Evolutionary conservation across 345 rosid species (phyloP).

Genomic region (Eucalyptus rudis): DNA sequence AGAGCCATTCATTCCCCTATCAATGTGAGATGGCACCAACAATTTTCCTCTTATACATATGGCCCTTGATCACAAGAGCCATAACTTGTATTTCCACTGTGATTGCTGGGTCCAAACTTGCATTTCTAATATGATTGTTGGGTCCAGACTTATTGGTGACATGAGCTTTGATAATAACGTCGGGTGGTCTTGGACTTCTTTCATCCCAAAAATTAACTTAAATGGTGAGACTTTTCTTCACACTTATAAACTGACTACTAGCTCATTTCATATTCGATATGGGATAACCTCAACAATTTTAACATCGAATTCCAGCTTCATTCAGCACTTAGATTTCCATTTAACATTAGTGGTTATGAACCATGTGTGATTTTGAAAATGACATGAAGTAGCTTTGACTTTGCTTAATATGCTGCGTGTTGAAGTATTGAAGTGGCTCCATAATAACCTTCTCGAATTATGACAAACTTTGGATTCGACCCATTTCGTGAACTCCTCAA

Average conservation of each 20-base stretch:
- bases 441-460: background rate
- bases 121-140: background rate
- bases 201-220: too few species aligned
- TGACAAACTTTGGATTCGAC: background rate
- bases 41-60: background rate
- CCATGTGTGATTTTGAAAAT: background rate
- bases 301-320: background rate
- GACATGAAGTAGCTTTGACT: background rate
- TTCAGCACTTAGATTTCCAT: background rate
- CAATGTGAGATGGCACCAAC: too few species aligned
- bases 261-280: too few species aligned
- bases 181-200: fast-evolving
- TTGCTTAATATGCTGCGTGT: background rate
- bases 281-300: background rate
- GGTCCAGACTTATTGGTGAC: background rate
- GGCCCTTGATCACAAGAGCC: background rate
- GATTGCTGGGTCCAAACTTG: too few species aligned
- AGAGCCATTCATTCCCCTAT: background rate
- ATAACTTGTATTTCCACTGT: background rate
- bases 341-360: background rate
- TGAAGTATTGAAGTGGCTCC: background rate
- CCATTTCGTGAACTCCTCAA: background rate
- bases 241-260: too few species aligned
- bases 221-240: fast-evolving
- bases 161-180: too few species aligned